Conservation (phyloP, 2,329 filamentous ascomycete genomes). For the Thermoascus crustaceus region DNA sequence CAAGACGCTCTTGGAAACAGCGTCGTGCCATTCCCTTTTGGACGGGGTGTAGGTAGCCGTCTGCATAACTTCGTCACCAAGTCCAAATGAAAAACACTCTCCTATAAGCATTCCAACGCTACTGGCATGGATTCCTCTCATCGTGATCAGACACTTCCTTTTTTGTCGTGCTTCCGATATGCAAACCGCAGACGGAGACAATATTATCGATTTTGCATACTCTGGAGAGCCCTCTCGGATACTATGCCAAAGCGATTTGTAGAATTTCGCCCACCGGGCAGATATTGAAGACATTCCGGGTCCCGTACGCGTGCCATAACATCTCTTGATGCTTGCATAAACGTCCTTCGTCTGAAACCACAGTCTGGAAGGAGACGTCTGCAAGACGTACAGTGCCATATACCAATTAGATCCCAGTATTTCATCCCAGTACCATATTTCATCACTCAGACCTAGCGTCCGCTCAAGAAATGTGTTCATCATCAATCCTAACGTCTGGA, state of each 20-base stretch:
- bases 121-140: slow-evolving; percentile 74
- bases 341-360: slow-evolving; percentile 65
- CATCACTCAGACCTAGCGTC: slow-evolving; percentile 73
- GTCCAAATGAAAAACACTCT: slow-evolving; percentile 65
- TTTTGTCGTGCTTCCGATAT: slow-evolving; percentile 69
- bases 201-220: slow-evolving; percentile 61
- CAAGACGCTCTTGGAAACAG: slow-evolving; percentile 70
- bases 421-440: slow-evolving; percentile 94
- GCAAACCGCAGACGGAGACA: slow-evolving; percentile 70
- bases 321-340: slow-evolving; percentile 44
- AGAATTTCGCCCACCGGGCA: slow-evolving; percentile 56
- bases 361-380: slow-evolving; percentile 70
- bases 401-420: slow-evolving; percentile 69
- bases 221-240: slow-evolving; percentile 63
- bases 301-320: slow-evolving; percentile 29
- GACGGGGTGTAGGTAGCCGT: slow-evolving; percentile 37
- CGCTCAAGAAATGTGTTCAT: slow-evolving; percentile 71
- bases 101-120: slow-evolving; percentile 81
- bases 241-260: slow-evolving; percentile 67
- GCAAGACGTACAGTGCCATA: slow-evolving; percentile 74
- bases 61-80: slow-evolving; percentile 48
- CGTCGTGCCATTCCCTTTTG: slow-evolving; percentile 57
- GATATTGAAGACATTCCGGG: slow-evolving; percentile 22
- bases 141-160: slow-evolving; percentile 59
- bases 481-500: slow-evolving; percentile 80